phyloP scores from a whole-genome alignment of 495 filamentous ascomycete species.

The Tuber aestivum region DNA sequence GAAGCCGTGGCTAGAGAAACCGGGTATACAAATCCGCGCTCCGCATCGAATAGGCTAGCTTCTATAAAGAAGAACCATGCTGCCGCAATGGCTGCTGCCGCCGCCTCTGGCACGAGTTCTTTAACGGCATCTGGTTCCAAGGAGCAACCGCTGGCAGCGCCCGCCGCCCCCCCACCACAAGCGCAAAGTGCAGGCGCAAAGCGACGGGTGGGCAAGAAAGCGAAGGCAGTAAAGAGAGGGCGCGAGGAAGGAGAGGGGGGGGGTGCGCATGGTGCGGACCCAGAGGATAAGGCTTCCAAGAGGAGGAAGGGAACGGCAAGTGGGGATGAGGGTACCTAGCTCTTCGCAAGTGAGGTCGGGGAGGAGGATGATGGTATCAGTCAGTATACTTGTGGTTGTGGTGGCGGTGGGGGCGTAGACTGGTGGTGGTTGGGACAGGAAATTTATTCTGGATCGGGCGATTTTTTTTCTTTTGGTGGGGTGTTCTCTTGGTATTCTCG shows the following conservation, averaged over 20 bases:
- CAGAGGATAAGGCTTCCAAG: neutral
- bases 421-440: neutral
- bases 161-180: neutral
- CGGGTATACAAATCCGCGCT: slow-evolving; percentile 23
- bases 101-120: neutral
- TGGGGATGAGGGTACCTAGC: neutral
- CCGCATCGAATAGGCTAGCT: slow-evolving; percentile 22
- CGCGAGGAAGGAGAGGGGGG: neutral
- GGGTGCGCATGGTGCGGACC: neutral
- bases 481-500: neutral
- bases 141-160: neutral
- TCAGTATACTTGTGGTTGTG: neutral
- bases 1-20: slow-evolving; percentile 25
- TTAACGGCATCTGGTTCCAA: neutral
- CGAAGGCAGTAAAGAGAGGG: neutral
- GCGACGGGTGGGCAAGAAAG: neutral
- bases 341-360: neutral
- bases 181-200: neutral
- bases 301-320: neutral
- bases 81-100: neutral
- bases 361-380: neutral
- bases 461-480: neutral
- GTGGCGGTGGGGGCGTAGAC: neutral
- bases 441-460: neutral
- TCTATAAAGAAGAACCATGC: slow-evolving; percentile 19